Percentiles rank a stretch among this genome's conserved stretches.
Evolutionary conservation across 2,329 filamentous ascomycete species (phyloP).

Genomic region (Thelonectria olida): DNA sequence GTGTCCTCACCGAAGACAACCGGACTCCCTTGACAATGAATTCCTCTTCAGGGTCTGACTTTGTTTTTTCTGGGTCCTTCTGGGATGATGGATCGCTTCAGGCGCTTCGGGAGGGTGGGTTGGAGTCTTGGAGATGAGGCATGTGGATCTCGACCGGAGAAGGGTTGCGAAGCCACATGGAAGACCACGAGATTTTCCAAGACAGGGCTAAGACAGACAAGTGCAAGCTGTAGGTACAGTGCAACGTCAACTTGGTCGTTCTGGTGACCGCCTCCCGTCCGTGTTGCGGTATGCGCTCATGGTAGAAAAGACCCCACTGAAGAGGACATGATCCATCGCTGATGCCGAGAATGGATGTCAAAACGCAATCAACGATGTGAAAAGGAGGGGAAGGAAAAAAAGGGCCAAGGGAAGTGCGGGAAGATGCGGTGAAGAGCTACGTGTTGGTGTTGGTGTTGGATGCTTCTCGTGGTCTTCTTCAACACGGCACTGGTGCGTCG

Average conservation of each 20-base stretch:
- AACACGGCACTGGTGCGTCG: neutral
- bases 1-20: neutral
- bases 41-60: neutral
- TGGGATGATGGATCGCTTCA: slow-evolving; percentile 1
- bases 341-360: slow-evolving; percentile 17
- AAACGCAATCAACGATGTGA: slow-evolving; percentile 4
- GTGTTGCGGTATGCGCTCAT: slow-evolving; percentile 1
- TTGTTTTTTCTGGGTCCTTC: slow-evolving; percentile 9
- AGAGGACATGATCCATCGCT: slow-evolving; percentile 15
- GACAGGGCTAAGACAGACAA: neutral
- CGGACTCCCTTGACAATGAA: too few species aligned
- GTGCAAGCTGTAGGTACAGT: neutral
- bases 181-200: slow-evolving; percentile 12
- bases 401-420: neutral
- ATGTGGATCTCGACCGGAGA: slow-evolving; percentile 15
- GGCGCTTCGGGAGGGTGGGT: slow-evolving; percentile 1
- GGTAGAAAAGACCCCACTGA: slow-evolving; percentile 4
- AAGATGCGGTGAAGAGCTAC: slow-evolving; percentile 22
- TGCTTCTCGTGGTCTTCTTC: neutral
- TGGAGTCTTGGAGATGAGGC: slow-evolving; percentile 10
- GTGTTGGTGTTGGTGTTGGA: neutral
- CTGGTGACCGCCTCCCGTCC: neutral
- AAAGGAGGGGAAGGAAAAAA: slow-evolving; percentile 1
- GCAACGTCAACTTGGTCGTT: neutral
- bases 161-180: slow-evolving; percentile 23